Base-by-base conservation (phyloP, 2,329 filamentous ascomycete species). In the Whalleya microplaca region DNA sequence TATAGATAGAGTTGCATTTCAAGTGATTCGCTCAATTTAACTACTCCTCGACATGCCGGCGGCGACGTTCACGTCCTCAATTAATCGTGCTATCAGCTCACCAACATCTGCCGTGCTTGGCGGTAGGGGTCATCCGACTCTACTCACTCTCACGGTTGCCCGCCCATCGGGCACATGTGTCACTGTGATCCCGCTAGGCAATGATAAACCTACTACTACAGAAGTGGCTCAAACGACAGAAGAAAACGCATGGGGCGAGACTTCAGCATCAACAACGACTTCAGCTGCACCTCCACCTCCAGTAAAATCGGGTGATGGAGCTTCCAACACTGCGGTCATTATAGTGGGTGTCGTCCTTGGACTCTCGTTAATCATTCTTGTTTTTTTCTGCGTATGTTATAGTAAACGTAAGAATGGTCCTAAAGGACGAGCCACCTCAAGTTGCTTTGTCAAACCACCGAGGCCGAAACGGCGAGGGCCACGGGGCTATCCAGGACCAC, bases 261-360 rank as follows among this genome's bases (percentile, higher is more conserved):
- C 32, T 7, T 29, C 41, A 16, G 37, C 18, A 14, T 4, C 45
- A 12, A 41, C 41, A 40, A 41, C 32, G 10, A 45, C 50, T 21
- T 21, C 48, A 12, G 46, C 58, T 7, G 29, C 55, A 2, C 50
- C 56, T 1, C 20, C 51, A 3, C 51, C 44, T 9, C 18, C 51
- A 2, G 21, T 43, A 2, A 50, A 45, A 32, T 50, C 60, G 6
- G 40, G 52, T 27, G 43, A 21, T 14, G 42, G 56, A 18, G 45
- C 57, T 18, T 18, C 60, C 12, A 46, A 43, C 10, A 63, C 60
- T 3, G 60, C 57, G 1, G 52, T 63, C 3, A 59, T 63, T 8
- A 53, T 63, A 45, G 52, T 63, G 48, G 61, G 58, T 19, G 61
- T 63, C 9, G 52, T 64, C 2, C 52, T 66, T 1, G 56, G 57